Conservation (phyloP, 306 rosid genomes). For the cucumber (Cucumis sativus) region DNA sequence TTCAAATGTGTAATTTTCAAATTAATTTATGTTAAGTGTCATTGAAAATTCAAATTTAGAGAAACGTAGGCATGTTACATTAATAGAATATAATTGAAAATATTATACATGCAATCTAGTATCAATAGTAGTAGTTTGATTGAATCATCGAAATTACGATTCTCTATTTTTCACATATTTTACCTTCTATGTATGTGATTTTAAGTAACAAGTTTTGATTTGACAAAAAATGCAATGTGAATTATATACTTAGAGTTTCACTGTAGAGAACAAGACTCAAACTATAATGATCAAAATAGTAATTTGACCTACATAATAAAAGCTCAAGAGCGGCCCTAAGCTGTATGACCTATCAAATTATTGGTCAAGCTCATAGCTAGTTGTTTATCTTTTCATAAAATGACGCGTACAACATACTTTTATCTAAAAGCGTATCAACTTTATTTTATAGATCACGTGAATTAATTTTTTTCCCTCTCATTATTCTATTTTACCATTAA, state of each 20-base stretch:
- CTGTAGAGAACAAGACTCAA: no score
- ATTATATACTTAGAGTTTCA: no score
- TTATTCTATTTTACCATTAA: no score
- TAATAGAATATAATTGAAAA: not conserved
- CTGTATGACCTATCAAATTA: accelerated
- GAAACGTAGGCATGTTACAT: not conserved
- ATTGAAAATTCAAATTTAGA: not conserved
- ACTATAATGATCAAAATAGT: no score
- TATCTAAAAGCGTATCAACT: not conserved
- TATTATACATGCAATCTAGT: not conserved
- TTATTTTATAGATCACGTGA: not conserved
- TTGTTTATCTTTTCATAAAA: no score
- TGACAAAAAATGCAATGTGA: not conserved
- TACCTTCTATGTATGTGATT: not conserved
- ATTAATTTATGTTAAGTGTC: not conserved
- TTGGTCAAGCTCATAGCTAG: not conserved
- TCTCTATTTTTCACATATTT: not conserved
- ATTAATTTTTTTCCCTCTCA: not conserved
- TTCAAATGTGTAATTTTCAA: not conserved
- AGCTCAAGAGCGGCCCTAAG: no score
- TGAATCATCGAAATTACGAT: not conserved
- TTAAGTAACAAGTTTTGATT: not conserved
- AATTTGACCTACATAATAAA: no score
- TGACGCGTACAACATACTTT: not conserved
- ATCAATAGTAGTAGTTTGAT: not conserved